Evolutionary conservation across 345 rosid genomes (phyloP).

Genomic region (Abelmoschus esculentus): DNA sequence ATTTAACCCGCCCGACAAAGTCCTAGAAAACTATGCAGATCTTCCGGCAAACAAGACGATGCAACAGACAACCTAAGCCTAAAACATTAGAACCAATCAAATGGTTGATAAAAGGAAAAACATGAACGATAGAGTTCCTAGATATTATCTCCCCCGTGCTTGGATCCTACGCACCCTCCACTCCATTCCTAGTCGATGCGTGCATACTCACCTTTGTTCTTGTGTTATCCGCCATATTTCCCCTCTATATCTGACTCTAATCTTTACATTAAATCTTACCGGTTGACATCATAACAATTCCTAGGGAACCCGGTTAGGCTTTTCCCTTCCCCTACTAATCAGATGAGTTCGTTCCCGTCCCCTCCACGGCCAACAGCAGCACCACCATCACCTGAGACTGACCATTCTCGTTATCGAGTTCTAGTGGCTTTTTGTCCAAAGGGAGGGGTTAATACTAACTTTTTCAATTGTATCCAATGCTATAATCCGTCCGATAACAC

Average conservation of each 20-base stretch:
- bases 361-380: background rate
- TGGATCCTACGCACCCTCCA: background rate
- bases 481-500: conserved; percentile 30
- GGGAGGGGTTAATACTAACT: background rate
- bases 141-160: background rate
- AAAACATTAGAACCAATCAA: conserved; percentile 1
- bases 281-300: conserved; percentile 2
- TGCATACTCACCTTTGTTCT: conserved; percentile 11
- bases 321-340: background rate
- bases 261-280: conserved; percentile 2
- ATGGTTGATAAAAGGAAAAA: background rate
- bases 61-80: conserved; percentile 9
- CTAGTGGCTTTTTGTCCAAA: conserved; percentile 32
- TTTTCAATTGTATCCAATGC: conserved; percentile 37
- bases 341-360: conserved; percentile 31
- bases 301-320: background rate
- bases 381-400: conserved; percentile 8
- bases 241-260: background rate
- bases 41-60: background rate
- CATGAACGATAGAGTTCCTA: conserved; percentile 10
- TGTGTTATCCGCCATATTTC: conserved; percentile 15
- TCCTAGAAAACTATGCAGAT: background rate
- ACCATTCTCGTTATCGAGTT: conserved; percentile 12
- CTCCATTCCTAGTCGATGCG: background rate
- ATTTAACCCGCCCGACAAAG: background rate